Base-by-base conservation (phyloP, 2,329 filamentous ascomycete species). In the Curvularia hawaiiensis region DNA sequence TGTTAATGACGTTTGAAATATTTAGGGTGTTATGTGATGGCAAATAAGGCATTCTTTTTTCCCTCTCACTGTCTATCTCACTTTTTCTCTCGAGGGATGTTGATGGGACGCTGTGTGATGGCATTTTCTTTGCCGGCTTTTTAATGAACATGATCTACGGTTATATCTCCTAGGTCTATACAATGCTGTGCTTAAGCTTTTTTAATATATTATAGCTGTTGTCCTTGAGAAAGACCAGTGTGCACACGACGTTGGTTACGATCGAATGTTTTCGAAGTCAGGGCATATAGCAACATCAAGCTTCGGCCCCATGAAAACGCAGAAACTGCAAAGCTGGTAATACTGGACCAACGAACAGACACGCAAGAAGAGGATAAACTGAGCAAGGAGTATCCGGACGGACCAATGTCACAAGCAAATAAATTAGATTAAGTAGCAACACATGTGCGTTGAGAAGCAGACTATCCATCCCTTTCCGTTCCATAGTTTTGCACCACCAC, bases 381-480 rank as follows among this genome's bases (percentile, higher is more conserved):
- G 9, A 22, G 24, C 20, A 41, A 41, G 10, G 40, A 22, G 22
- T 43, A 44, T 44, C 41, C 12, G 10, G n/a, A 28, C 3, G 24
- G 3, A n/a, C 12, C 40, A 20, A 20, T 4, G 31, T 20, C n/a
- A 20, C 28, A 50, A 33, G 48, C 48, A 43, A 40, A 43, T 11
- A 33, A 28, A 56, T 56, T 56, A 56, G 28, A 56, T 56, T 56
- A 56, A 55, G 49, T 52, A 47, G 38, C 28, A 44, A 52, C 46
- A 24, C 28, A 33, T 31, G 12, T 52, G 54, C 49, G 22, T 31
- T 33, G 24, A 24, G 38, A 53, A 48, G 22, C 39, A 57, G 47
- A 31, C 6, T 6, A 18, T 38, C 22, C 33, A 28, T 39, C 26
- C 22, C 47, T 31, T 38, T 26, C 31, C 33, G 2, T 35, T 22